These are phyloP conservation scores for Cornus suecica DNA, from an alignment of 148 eudicot species.

Conservation along the genomic window DNA sequence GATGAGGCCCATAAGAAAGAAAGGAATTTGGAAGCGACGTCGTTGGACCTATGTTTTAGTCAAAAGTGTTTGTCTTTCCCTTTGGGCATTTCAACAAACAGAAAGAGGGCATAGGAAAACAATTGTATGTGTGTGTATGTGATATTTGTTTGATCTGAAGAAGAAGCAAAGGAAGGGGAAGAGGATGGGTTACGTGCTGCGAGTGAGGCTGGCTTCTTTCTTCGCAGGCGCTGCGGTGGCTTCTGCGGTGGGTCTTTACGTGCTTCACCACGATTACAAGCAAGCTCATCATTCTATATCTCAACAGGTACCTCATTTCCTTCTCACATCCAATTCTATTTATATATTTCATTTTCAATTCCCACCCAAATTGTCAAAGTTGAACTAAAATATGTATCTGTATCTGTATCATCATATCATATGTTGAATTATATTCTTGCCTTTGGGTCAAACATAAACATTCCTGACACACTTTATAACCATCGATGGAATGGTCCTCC, in stretches of 20 bases:
- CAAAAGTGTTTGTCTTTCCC: neutral
- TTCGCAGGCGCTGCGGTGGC: slow-evolving; percentile 69
- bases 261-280: slow-evolving; percentile 67
- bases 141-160: neutral
- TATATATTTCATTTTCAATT: too few species aligned
- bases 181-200: slow-evolving; percentile 56
- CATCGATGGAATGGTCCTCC: neutral
- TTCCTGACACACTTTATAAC: neutral
- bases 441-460: too few species aligned
- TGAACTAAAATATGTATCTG: too few species aligned
- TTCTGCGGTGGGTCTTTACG: slow-evolving; percentile 56
- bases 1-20: too few species aligned
- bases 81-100: neutral
- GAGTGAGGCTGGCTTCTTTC: slow-evolving; percentile 74
- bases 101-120: too few species aligned
- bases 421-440: too few species aligned
- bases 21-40: neutral
- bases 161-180: neutral
- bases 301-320: slow-evolving; percentile 38
- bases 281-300: slow-evolving; percentile 59
- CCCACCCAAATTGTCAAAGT: too few species aligned
- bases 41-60: neutral
- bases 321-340: neutral
- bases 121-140: too few species aligned
- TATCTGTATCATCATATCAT: too few species aligned